phyloP scores from a whole-genome alignment of 2,329 filamentous ascomycete species.

The Emericellopsis cladophorae region DNA sequence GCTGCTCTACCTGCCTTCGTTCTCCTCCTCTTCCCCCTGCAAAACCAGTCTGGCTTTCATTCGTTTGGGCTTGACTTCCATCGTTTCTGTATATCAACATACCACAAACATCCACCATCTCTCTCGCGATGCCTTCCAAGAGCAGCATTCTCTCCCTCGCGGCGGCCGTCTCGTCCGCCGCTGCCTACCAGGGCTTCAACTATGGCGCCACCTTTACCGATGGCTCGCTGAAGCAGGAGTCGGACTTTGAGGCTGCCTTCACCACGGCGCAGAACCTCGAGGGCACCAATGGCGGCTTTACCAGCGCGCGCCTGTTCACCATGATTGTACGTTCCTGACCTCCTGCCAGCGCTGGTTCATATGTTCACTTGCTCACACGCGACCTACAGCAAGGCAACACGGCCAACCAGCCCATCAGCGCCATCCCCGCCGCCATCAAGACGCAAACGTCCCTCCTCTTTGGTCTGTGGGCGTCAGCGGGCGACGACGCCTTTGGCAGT shows the following conservation, averaged over 20 bases:
- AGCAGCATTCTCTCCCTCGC: conserved; percentile 19
- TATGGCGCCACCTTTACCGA: conserved; percentile 53
- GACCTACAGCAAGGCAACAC: conserved; percentile 46
- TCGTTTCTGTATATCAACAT: too few relatives aligned
- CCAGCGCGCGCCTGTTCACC: conserved; percentile 61
- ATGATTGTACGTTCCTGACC: conserved; percentile 36
- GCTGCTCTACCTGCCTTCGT: neutral
- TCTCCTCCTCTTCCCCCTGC: neutral
- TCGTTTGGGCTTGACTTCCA: neutral
- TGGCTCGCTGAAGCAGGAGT: conserved; percentile 43
- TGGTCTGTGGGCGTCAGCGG: conserved; percentile 71
- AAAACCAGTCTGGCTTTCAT: neutral
- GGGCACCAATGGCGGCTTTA: conserved; percentile 51
- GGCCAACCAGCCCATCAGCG: conserved; percentile 50
- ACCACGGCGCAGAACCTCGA: conserved; percentile 48
- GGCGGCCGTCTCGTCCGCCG: conserved; percentile 19
- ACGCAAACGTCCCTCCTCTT: conserved; percentile 70
- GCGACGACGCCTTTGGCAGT: conserved; percentile 49
- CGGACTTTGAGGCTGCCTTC: conserved; percentile 61
- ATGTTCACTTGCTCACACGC: conserved; percentile 8
- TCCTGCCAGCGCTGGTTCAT: too few relatives aligned
- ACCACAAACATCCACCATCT: neutral
- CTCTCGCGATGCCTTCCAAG: conserved; percentile 2
- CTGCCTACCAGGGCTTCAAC: conserved; percentile 55
- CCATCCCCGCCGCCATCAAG: conserved; percentile 71